Base-by-base conservation (phyloP, 1,139 yeast genomes). In the Suhomyces kunorum region DNA sequence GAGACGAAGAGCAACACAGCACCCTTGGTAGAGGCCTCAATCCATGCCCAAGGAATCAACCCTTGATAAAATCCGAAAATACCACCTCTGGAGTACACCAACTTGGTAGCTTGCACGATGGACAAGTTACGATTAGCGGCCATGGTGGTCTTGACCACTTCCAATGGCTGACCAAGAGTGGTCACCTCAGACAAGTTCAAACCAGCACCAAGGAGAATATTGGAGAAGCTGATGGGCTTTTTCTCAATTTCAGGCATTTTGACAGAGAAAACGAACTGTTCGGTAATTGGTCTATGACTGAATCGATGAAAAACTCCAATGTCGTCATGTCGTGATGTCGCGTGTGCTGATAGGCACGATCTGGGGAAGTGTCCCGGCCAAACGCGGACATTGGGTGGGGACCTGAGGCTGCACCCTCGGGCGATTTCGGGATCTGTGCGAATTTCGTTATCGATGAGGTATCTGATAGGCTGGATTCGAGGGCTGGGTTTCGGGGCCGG, bases 31-130 rank as follows among this genome's bases (percentile, higher is more conserved):
- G 96, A 86, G n/a, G 97, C 98, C 66, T 92, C 98, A 53, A 92
- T 86, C 97, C 98, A 90, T 2, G 98, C 98, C 98, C 98, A 92
- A 30, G 98, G 98, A 49, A 92, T 90, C 62, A 92, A 75, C 18
- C 98, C 98, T 63, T 92, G 98, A 69, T 90, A 92, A 67, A 90
- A 92, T 0, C 97, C 98, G 20, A 79, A 63, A 17, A 84, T 55
- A 39, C 98, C 98, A 47, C 98, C 98, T 58, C 98, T 82, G 18
- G 92, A 76, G 92, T 95, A 88, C 44, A 92, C 92, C 38, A 82
- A 74, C 47, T 75, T 75, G 38, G 83, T 75, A 18, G 96, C 87
- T 51, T 81, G 81, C 11, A 79, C 55, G 50, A 92, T 71, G 6
- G 82, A 63, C 46, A 92, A 73, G 30, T 74, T 70, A 61, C 98